Base-by-base conservation (phyloP, 73 alveolate genomes). In the Symbiodinium pilosum region DNA sequence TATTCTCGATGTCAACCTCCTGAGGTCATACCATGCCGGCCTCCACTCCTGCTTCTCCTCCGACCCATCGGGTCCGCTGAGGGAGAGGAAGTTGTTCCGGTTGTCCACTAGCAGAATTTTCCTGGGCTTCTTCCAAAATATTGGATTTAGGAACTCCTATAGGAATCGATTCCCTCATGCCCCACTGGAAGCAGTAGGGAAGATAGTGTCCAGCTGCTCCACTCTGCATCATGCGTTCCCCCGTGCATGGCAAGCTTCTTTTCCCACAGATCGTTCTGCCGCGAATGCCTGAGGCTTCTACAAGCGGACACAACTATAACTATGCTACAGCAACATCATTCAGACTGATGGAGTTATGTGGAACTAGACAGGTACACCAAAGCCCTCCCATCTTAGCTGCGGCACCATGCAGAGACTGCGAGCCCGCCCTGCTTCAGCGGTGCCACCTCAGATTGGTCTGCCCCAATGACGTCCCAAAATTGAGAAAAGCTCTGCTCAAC, bases 1-100 rank as follows among this genome's bases (percentile, higher is more conserved):
- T 21, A 56, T 14, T 47, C 6, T 47, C 14, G 59, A 47, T 9
- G 59, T 9, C 21, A 47, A 14, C 59, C 6, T 47, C 14, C 59
- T 47, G 75, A 2, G 38, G 28, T 34, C 6, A 56, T 20, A 56
- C 0, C 38, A 56, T 16, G 75, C 73, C 43, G 77, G 84, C 95
- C 95, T 87, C 95, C 95, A 87, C 69, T 87, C 95, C 52, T 59
- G 95, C 95, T 56, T 9, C 59, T 87, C 95, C 30, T 59, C 77
- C 14, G 69, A 83, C 34, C 47, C 30, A 30, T 56, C 75, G 32
- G 75, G 75, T n/a, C 24, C 64, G 7, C 43, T 38, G 43, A 87
- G 42, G 24, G 69, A 38, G 41, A 87, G 52, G 47, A 87, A 87
- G 71, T 87, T 87, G 71, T 77, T 47, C 26, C 95, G 64, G 43